A percentile compares a stretch with the other conserved stretches of the same genome.
phyloP scores from a whole-genome alignment of 2,329 filamentous ascomycete species.

The Didymella lethalis region DNA sequence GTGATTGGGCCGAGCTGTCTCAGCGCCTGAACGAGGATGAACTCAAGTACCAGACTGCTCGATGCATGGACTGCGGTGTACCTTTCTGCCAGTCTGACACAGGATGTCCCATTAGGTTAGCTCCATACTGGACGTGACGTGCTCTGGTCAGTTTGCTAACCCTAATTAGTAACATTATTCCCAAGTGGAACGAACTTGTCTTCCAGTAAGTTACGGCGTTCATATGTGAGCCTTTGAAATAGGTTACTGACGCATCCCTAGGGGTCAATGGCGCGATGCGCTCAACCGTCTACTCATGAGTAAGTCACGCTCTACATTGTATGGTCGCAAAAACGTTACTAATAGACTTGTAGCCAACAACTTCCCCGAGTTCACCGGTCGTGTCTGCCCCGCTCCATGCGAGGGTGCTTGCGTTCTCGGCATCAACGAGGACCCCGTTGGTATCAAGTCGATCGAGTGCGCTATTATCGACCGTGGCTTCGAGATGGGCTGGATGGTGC shows the following conservation, averaged over 20 bases:
- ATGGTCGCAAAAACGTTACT: too few relatives aligned
- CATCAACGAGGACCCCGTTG: conserved; percentile 95
- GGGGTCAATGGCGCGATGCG: conserved; percentile 82
- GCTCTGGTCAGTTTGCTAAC: conserved; percentile 87
- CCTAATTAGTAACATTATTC: conserved; percentile 80
- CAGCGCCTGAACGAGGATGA: conserved; percentile 90
- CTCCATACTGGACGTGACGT: conserved; percentile 91
- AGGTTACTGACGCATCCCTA: background rate
- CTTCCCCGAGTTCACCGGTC: conserved; percentile 97
- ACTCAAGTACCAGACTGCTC: conserved; percentile 93
- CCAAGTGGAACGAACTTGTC: conserved; percentile 92
- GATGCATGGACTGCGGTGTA: conserved; percentile 99
- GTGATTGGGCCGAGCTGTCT: conserved; percentile 93
- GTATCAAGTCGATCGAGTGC: conserved; percentile 98
- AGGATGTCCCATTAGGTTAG: conserved; percentile 91
- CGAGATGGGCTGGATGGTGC: conserved; percentile 98
- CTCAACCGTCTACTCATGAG: conserved; percentile 89
- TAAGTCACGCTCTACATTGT: conserved; percentile 55
- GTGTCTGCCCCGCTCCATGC: conserved; percentile 95
- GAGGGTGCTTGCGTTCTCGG: conserved; percentile 95
- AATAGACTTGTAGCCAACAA: conserved; percentile 63
- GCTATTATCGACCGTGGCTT: conserved; percentile 98
- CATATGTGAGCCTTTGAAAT: background rate
- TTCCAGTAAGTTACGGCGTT: conserved; percentile 24
- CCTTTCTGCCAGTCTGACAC: conserved; percentile 98